Percentiles rank a stretch among this genome's conserved stretches.
Evolutionary conservation across 345 rosid species (phyloP).

Genomic region (Arabis alpina): DNA sequence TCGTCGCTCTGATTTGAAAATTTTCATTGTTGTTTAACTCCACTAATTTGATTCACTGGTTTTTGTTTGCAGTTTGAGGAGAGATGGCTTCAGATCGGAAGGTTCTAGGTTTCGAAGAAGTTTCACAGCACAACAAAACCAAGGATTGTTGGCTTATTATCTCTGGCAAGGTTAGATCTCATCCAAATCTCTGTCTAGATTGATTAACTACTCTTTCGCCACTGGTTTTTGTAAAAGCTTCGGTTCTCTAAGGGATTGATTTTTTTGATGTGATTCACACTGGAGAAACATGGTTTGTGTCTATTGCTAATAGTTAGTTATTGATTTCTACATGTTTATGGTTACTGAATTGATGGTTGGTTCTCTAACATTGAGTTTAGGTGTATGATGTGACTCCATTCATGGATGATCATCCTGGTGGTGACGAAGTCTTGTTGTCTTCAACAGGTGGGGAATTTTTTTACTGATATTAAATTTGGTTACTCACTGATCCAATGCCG

Average conservation of each 20-base stretch:
- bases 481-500: not conserved
- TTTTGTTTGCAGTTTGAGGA: slow-evolving; percentile 35
- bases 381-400: slow-evolving; percentile 94
- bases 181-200: not conserved
- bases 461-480: not conserved
- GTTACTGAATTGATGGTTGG: not conserved
- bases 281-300: slow-evolving; percentile 1
- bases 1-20: slow-evolving; percentile 12
- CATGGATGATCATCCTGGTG: slow-evolving; percentile 99
- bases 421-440: slow-evolving; percentile 91
- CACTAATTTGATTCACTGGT: slow-evolving; percentile 15
- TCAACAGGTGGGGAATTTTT: slow-evolving; percentile 61
- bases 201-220: slow-evolving; percentile 10
- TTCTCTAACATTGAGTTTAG: slow-evolving; percentile 43
- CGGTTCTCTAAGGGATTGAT: not conserved
- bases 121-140: slow-evolving; percentile 70
- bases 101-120: slow-evolving; percentile 68
- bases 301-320: not conserved
- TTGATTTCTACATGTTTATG: too few species aligned
- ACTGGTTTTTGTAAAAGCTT: slow-evolving; percentile 14
- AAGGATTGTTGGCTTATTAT: slow-evolving; percentile 96
- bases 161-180: slow-evolving; percentile 81
- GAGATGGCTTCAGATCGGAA: slow-evolving; percentile 76
- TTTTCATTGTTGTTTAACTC: not conserved
- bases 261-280: not conserved